Base-by-base conservation (phyloP, 1,139 yeast species). In the Saccharomyces hybrid region DNA sequence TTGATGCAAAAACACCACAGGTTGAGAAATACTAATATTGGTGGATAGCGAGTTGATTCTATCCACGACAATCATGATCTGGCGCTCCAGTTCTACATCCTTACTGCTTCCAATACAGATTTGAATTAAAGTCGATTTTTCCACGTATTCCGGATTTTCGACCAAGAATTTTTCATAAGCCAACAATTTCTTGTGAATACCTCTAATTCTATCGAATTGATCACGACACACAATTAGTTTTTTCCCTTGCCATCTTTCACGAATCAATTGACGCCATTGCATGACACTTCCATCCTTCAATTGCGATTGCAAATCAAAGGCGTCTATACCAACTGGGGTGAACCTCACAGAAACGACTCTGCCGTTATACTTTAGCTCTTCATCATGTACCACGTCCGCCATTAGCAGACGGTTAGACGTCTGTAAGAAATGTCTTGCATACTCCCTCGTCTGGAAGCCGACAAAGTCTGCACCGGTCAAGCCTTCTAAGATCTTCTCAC, bases 391-490 rank as follows among this genome's bases (percentile, higher is more conserved):
- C 11, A 88, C 82, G 71, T 93, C 97, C 0, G 95, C 90, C 58
- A 90, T 80, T 50, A 95, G 73, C 49, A 95, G 74, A 55, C 96
- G 77, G 61, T 87, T 88, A 63, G 96, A 85, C 3, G 98, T 90
- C 71, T 91, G 97, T 57, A 87, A 73, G 70, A 95, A 95, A 71
- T 93, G 99, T 64, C 96, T 82, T 26, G 91, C 95, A 63, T 91
- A 93, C 68, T 93, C 99, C 34, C 84, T 84, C 9, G 95, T 90
- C 70, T 93, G 99, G 74, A 93, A 91, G 1, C 93, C 84, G 49
- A 95, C 80, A 56, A 87, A 81, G 64, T 90, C 88, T 2, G 98
- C 91, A 4, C 96, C 98, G 49, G 95, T 74, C 75, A 93, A 79
- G 13, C 99, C 99, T 59, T 81, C 79, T 26, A 95, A 74, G 23